A percentile compares a stretch with the other conserved stretches of the same genome.
These are phyloP conservation scores for Eleusine coracana DNA, from an alignment of 176 grass and related monocot genomes.

Conservation along the genomic window DNA sequence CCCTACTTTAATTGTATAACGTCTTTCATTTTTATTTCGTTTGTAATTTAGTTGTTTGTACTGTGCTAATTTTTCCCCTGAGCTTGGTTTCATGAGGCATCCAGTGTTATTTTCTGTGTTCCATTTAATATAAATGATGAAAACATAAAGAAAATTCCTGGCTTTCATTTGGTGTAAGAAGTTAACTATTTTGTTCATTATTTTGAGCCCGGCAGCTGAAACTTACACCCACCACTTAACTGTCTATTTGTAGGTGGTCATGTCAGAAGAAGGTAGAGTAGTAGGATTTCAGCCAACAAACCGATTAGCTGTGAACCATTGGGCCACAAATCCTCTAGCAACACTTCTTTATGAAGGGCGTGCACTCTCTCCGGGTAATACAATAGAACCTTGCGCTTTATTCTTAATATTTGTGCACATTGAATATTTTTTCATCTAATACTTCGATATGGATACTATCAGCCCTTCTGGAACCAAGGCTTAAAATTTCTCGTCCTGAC, in stretches of 20 bases:
- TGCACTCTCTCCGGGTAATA: constrained; percentile 68
- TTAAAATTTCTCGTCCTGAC: constrained; percentile 62
- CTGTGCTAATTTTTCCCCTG: constrained; percentile 3
- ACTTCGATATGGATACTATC: constrained; percentile 36
- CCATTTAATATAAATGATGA: constrained; percentile 15
- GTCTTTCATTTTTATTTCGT: constrained; percentile 2
- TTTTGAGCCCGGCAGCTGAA: constrained; percentile 5
- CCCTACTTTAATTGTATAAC: background rate
- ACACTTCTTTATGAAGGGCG: constrained; percentile 59
- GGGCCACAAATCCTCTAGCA: constrained; percentile 76
- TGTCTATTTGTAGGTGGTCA: constrained; percentile 64
- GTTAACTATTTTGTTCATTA: background rate
- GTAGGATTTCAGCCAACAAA: constrained; percentile 92
- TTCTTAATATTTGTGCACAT: background rate
- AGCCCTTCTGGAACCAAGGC: constrained; percentile 78
- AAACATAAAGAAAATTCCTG: background rate
- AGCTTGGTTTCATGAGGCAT: constrained; percentile 1
- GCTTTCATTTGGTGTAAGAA: background rate
- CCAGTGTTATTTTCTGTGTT: background rate
- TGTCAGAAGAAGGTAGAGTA: constrained; percentile 79
- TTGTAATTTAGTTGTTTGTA: background rate
- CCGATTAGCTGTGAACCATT: constrained; percentile 67
- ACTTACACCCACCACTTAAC: background rate
- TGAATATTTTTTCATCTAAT: constrained; percentile 29
- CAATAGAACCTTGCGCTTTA: background rate